phyloP scores from a whole-genome alignment of 1,284 basidiomycete species.

The Wallemia mellicola region DNA sequence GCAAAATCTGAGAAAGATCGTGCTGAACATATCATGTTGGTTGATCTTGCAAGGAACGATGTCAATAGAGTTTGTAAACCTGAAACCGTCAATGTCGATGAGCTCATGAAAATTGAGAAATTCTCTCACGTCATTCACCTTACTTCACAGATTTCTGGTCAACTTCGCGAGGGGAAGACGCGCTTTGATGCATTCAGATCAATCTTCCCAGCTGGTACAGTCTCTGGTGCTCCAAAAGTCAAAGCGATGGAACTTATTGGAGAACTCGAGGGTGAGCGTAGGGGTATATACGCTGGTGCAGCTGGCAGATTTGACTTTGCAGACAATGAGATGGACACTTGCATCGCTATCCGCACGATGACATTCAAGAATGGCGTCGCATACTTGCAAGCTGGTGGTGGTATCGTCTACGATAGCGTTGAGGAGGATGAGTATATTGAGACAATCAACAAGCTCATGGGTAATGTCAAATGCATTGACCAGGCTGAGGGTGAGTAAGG shows the following conservation, averaged over 20 bases:
- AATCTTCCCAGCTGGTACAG: slow-evolving; percentile 95
- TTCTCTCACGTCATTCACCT: slow-evolving; percentile 97
- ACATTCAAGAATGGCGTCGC: slow-evolving; percentile 74
- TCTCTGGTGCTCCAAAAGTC: slow-evolving; percentile 97
- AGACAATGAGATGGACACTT: slow-evolving; percentile 80
- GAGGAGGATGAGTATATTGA: slow-evolving; percentile 93
- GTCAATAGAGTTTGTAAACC: slow-evolving; percentile 93
- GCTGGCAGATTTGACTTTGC: slow-evolving; percentile 95
- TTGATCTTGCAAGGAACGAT: slow-evolving; percentile 95
- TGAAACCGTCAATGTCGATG: slow-evolving; percentile 79
- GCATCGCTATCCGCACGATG: slow-evolving; percentile 97
- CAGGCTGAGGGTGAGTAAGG: slow-evolving; percentile 55
- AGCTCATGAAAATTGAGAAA: slow-evolving; percentile 76
- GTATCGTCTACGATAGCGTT: slow-evolving; percentile 87
- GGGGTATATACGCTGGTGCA: slow-evolving; percentile 89
- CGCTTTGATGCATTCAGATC: slow-evolving; percentile 97
- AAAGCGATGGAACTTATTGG: slow-evolving; percentile 86
- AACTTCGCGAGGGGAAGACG: slow-evolving; percentile 48
- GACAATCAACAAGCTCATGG: slow-evolving; percentile 77
- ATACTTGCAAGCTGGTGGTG: slow-evolving; percentile 75
- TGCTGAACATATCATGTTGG: slow-evolving; percentile 97
- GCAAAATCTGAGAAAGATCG: slow-evolving; percentile 69
- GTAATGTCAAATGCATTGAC: slow-evolving; percentile 58
- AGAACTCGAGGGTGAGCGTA: slow-evolving; percentile 56
- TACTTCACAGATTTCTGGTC: slow-evolving; percentile 78